Conservation (phyloP, 257 asterid genomes). For the Salvia splendens region DNA sequence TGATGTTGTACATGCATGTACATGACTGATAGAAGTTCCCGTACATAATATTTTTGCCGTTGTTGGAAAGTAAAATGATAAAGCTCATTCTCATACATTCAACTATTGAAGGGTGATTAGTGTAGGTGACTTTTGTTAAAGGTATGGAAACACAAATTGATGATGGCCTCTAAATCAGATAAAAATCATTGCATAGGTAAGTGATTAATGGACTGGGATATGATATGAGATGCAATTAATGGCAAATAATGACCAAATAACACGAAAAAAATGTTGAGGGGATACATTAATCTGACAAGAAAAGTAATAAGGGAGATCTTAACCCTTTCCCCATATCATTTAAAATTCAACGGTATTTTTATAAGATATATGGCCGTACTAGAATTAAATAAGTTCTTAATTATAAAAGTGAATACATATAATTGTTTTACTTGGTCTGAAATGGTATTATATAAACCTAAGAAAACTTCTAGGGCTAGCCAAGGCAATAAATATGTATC, state of each 20-base stretch:
- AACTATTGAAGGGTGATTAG: not conserved
- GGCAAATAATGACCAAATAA: not conserved
- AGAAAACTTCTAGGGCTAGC: constrained; percentile 37
- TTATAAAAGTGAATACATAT: not conserved
- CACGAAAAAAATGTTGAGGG: constrained; percentile 1
- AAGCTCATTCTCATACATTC: not conserved
- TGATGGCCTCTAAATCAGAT: not conserved
- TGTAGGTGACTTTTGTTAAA: too few relatives aligned
- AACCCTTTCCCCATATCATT: constrained; percentile 12
- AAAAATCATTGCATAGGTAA: not conserved
- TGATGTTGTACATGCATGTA: too few relatives aligned
- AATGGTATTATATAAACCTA: constrained; percentile 4
- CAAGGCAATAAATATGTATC: constrained; percentile 37
- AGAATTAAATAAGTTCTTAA: constrained; percentile 16
- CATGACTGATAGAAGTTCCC: too few relatives aligned
- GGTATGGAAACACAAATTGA: too few relatives aligned
- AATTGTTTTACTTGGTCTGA: constrained; percentile 42
- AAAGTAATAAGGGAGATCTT: too few relatives aligned
- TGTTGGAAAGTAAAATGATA: constrained; percentile 14
- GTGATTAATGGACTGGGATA: not conserved
- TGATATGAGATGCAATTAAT: not conserved
- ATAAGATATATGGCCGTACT: constrained; percentile 23
- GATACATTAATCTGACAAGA: not conserved
- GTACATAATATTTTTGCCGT: constrained; percentile 4
- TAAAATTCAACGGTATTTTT: constrained; percentile 15